A percentile compares a stretch with the other conserved stretches of the same genome.
Evolutionary conservation across 345 rosid genomes (phyloP).

Genomic region (Eucalyptus polybractea): DNA sequence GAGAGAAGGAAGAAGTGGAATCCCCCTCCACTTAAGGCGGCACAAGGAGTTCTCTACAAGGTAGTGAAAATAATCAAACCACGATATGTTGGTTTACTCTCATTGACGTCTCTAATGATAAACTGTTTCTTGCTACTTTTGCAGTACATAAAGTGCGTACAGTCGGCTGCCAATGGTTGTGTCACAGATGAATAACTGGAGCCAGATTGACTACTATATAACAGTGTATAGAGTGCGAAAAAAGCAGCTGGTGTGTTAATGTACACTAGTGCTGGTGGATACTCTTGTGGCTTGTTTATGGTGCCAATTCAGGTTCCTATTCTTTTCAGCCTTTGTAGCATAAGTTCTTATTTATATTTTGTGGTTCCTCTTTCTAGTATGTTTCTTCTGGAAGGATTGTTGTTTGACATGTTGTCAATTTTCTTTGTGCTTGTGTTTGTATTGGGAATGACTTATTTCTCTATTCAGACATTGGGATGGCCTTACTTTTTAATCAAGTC

Average conservation of each 20-base stretch:
- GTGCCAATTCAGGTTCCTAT: not conserved
- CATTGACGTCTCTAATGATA: not conserved
- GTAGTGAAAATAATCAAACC: conserved; percentile 8
- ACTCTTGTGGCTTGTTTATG: not conserved
- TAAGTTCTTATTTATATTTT: not conserved
- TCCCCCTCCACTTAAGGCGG: conserved; percentile 64
- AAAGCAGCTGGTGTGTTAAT: not conserved
- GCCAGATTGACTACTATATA: not conserved
- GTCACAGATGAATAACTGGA: conserved; percentile 61
- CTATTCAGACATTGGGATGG: not conserved
- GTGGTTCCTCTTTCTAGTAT: not conserved
- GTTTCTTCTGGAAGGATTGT: not conserved
- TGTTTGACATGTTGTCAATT: not conserved
- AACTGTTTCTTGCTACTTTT: not conserved
- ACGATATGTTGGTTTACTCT: not conserved
- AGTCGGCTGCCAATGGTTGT: conserved; percentile 78
- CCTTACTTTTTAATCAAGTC: not conserved
- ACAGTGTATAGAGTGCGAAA: not conserved
- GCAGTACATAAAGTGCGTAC: conserved; percentile 74
- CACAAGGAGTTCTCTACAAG: conserved; percentile 69
- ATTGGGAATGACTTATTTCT: not conserved
- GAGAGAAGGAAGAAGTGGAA: conserved; percentile 67
- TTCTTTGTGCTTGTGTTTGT: not conserved
- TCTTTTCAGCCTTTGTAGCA: not conserved
- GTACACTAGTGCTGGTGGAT: not conserved